A percentile compares a stretch with the other conserved stretches of the same genome.
Evolutionary conservation across 352 stramenopile genomes (phyloP).

Genomic region (Phytophthora ohioensis): DNA sequence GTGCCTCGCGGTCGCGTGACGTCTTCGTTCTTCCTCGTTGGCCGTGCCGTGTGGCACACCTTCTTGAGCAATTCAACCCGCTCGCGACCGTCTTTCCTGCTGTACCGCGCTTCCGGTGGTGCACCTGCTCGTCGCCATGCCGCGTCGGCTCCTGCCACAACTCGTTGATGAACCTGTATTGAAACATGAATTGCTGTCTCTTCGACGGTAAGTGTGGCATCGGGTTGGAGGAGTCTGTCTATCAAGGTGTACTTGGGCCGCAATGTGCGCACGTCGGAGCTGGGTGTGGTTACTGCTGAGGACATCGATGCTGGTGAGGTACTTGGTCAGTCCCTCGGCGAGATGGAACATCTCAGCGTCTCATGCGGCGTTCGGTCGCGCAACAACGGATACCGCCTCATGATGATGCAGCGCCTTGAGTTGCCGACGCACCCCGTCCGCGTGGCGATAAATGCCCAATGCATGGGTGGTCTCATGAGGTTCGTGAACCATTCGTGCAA

Average conservation of each 20-base stretch:
- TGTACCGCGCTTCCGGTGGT: background rate
- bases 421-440: background rate
- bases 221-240: background rate
- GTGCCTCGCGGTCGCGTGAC: background rate
- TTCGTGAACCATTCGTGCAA: background rate
- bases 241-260: background rate
- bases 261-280: background rate
- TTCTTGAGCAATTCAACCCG: slow-evolving; percentile 5
- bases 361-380: background rate
- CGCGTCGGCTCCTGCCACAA: background rate
- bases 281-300: background rate
- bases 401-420: background rate
- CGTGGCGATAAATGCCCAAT: background rate
- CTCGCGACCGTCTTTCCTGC: background rate
- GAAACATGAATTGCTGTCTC: slow-evolving; percentile 15
- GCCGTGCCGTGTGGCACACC: background rate
- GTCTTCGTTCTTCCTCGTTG: background rate
- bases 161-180: slow-evolving; percentile 2
- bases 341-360: background rate
- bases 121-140: background rate
- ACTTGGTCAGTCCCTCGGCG: background rate
- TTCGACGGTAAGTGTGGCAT: slow-evolving; percentile 6
- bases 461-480: background rate
- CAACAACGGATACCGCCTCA: slow-evolving; percentile 1
- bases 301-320: slow-evolving; percentile 4